These are phyloP conservation scores for Teunomyces funiuensis DNA, from an alignment of 805 yeast species.

Conservation along the genomic window DNA sequence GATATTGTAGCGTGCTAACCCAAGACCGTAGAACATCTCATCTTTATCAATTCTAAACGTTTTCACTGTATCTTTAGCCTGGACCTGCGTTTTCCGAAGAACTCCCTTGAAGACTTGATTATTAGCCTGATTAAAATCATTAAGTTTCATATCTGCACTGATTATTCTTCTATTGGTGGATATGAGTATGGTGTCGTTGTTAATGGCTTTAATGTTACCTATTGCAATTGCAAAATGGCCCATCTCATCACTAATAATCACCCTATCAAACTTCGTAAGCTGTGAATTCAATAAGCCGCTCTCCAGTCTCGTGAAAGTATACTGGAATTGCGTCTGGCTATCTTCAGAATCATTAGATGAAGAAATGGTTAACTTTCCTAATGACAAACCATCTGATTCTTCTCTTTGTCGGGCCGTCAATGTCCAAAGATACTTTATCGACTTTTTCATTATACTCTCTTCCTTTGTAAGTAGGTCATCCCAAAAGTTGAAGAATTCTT, in stretches of 20 bases:
- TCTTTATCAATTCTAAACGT: constrained; percentile 76
- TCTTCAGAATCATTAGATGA: constrained; percentile 21
- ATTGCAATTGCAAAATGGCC: constrained; percentile 75
- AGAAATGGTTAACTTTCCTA: constrained; percentile 50
- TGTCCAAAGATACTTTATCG: constrained; percentile 70
- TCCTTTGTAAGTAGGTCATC: constrained; percentile 71
- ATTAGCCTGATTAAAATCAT: constrained; percentile 38
- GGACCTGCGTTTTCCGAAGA: constrained; percentile 18
- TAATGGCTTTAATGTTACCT: constrained; percentile 54
- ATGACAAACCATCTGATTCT: constrained; percentile 53
- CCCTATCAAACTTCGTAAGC: constrained; percentile 56
- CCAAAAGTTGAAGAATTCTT: constrained; percentile 69
- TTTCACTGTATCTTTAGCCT: constrained; percentile 8
- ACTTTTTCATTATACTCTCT: constrained; percentile 53
- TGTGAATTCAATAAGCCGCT: constrained; percentile 36
- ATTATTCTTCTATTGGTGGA: constrained; percentile 55
- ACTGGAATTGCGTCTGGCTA: constrained; percentile 34
- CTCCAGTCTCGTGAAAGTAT: constrained; percentile 46
- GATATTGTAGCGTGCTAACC: constrained; percentile 73
- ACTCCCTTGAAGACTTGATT: constrained; percentile 56
- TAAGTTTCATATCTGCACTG: constrained; percentile 37
- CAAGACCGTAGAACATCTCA: constrained; percentile 71
- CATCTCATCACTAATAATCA: constrained; percentile 73
- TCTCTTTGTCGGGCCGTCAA: constrained; percentile 61
- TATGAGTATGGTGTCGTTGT: constrained; percentile 45